Conservation (phyloP, 176 grass and related monocot species). For the Olyra latifolia region DNA sequence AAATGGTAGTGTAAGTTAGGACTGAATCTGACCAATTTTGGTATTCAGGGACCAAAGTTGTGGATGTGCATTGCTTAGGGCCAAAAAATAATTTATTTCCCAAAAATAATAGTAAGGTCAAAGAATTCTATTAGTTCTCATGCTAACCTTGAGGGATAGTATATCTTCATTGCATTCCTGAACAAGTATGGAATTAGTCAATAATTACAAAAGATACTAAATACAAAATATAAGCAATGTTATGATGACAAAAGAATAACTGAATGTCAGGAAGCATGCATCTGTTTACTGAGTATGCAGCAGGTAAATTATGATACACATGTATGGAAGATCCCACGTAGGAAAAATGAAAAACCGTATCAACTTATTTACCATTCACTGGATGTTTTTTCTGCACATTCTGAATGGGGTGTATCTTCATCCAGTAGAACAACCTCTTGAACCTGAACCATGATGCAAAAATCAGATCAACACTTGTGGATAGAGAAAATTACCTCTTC, state of each 20-base stretch:
- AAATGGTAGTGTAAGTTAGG: too few relatives aligned
- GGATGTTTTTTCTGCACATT: constrained; percentile 40
- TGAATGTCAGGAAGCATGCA: background rate
- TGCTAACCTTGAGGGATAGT: constrained; percentile 82
- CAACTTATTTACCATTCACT: constrained; percentile 51
- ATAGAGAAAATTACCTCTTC: too few relatives aligned
- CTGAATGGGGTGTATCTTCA: constrained; percentile 50
- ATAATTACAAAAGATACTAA: constrained; percentile 24
- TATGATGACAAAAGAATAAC: background rate
- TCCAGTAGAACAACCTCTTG: constrained; percentile 83
- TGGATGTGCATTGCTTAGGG: too few relatives aligned
- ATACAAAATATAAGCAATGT: constrained; percentile 3
- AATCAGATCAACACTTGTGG: constrained; percentile 16
- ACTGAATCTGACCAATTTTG: too few relatives aligned
- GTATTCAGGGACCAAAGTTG: too few relatives aligned
- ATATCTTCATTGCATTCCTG: constrained; percentile 62
- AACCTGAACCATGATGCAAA: constrained; percentile 42
- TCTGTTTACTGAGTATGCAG: background rate
- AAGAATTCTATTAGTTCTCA: constrained; percentile 15
- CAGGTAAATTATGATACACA: background rate
- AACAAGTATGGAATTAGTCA: constrained; percentile 37
- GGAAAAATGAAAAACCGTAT: constrained; percentile 13
- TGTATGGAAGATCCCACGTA: background rate
- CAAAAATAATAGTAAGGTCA: background rate
- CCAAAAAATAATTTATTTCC: too few relatives aligned